phyloP scores from a whole-genome alignment of 106 monocot genomes.

The Hemerocallis citrina region DNA sequence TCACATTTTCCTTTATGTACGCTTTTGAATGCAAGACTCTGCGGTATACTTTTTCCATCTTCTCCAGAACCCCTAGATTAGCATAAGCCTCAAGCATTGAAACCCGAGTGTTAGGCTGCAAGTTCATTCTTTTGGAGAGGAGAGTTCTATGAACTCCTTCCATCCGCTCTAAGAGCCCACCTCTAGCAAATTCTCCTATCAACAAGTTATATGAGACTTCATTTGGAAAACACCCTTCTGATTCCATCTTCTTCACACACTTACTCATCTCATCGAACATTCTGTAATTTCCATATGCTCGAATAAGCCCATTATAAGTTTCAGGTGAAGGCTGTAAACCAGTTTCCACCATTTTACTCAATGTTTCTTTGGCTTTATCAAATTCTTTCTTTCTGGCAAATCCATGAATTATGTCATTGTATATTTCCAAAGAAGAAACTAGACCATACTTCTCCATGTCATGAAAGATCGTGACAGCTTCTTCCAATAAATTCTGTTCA shows the following conservation, averaged over 20 bases:
- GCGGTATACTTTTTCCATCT: conserved; percentile 41
- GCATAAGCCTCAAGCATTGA: conserved; percentile 72
- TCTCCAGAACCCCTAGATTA: conserved; percentile 49
- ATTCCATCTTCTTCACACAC: conserved; percentile 58
- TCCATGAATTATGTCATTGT: conserved; percentile 53
- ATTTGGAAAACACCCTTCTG: conserved; percentile 44
- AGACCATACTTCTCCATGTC: conserved; percentile 45
- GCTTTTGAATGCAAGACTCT: conserved; percentile 32
- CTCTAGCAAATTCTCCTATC: conserved; percentile 45
- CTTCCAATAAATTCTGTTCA: conserved; percentile 26
- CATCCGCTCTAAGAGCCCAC: conserved; percentile 54
- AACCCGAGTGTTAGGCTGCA: conserved; percentile 35
- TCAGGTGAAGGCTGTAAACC: conserved; percentile 35
- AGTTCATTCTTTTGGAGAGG: conserved; percentile 50
- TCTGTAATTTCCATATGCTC: conserved; percentile 44
- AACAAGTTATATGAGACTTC: conserved; percentile 63
- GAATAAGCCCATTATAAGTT: conserved; percentile 64
- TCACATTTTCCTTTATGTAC: conserved; percentile 43
- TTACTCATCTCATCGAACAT: conserved; percentile 72
- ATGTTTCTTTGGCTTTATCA: conserved; percentile 17
- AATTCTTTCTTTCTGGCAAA: conserved; percentile 46
- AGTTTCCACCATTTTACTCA: conserved; percentile 41
- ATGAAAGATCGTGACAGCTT: conserved; percentile 25
- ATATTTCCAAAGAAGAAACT: conserved; percentile 27
- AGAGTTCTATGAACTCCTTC: conserved; percentile 43